Conservation (phyloP, 1,284 basidiomycete species). For the Rhodotorula sp. region DNA sequence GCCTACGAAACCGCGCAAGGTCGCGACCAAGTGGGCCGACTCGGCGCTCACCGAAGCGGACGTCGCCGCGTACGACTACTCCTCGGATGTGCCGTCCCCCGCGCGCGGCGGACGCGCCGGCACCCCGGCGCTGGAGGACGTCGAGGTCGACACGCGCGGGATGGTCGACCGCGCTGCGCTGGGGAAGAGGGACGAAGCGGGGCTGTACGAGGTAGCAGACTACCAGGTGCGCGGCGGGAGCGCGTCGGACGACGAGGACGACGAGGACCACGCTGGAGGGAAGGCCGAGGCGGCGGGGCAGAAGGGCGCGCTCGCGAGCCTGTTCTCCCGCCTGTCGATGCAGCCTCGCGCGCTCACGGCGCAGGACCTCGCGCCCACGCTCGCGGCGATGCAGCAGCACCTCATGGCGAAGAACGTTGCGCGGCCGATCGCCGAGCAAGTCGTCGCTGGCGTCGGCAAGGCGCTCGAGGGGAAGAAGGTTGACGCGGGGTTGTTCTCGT, state of each 20-base stretch:
- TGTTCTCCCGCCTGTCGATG: conserved; percentile 74
- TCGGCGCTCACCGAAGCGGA: conserved; percentile 55
- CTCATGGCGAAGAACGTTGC: conserved; percentile 99
- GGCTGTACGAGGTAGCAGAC: conserved; percentile 53
- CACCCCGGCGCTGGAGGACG: conserved; percentile 34
- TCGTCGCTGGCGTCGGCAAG: conserved; percentile 89
- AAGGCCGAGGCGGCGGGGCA: conserved; percentile 51
- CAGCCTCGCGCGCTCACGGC: conserved; percentile 69
- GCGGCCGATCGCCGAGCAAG: conserved; percentile 87
- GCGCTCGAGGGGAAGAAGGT: conserved; percentile 74
- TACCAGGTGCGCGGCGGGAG: conserved; percentile 46
- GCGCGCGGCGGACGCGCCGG: neutral
- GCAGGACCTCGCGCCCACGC: conserved; percentile 80
- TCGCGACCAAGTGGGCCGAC: conserved; percentile 45
- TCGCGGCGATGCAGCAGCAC: conserved; percentile 94
- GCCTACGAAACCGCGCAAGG: conserved; percentile 42
- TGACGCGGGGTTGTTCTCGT: conserved; percentile 5
- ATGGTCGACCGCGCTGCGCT: conserved; percentile 76
- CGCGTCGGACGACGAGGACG: conserved; percentile 58
- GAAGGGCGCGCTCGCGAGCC: conserved; percentile 54
- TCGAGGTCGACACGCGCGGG: conserved; percentile 12
- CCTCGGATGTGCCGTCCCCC: conserved; percentile 22
- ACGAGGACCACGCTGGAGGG: conserved; percentile 55
- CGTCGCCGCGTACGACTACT: conserved; percentile 56
- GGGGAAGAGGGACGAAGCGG: conserved; percentile 72